Base-by-base conservation (phyloP, 495 filamentous ascomycete genomes). In the Margaritispora aquatica region DNA sequence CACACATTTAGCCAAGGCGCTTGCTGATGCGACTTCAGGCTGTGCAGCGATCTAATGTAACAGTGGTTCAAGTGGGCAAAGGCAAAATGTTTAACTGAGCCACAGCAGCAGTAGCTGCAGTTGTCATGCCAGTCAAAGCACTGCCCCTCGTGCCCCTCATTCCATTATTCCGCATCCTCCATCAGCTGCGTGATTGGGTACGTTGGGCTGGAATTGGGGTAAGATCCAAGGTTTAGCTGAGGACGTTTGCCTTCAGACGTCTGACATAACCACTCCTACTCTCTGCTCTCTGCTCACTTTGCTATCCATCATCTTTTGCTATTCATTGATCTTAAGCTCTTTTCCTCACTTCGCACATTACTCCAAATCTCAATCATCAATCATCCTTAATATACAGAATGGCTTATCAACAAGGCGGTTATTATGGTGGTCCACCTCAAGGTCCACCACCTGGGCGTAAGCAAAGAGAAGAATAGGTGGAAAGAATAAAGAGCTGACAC, bases 401-500 rank as follows among this genome's bases (percentile, higher is more conserved):
- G 64, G 54, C 64, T 26, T 67, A 67, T 29, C 50, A 54, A 23
- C 51, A 54, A 41, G 27, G 26, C 13, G 24, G 27, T 23, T 47
- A 61, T 26, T 23, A 26, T 26, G 58, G 57, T 17, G 57, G 57
- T 15, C 62, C 62, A 2, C 62, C 57, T 23, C 48, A 51, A n/a
- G 48, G 48, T 8, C 48, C 51, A 13, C 62, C 63, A 23, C 58
- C 48, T 15, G 63, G 63, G 23, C 51, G 63, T 62, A 48, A 65
- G 63, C 59, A 17, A 41, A n/a, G n/a, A n/a, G n/a, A n/a, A 24
- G 1, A 20, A 44, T 34, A 23, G 51, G 0, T 13, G 26, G 20
- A 1, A 17, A 34, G n/a, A 38, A 26, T 15, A 26, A 49, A 17
- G 29, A 22, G 53, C 47, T 55, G 54, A 56, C 38, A 44, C 11